Evolutionary conservation across 176 grass and related monocot genomes (phyloP).

Genomic region (barley (Hordeum vulgare)): DNA sequence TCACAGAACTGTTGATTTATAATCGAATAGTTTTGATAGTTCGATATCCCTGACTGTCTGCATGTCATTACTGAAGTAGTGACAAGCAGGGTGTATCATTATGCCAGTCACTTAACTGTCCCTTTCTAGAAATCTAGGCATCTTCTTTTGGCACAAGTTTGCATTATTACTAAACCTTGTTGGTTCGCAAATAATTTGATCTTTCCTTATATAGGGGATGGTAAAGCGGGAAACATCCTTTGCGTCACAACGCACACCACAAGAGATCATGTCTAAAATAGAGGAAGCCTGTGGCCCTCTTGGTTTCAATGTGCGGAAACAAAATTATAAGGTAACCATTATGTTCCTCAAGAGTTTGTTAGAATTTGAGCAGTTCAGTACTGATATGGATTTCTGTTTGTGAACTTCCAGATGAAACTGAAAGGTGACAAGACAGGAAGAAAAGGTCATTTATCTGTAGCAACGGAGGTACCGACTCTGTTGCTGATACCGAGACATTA

Average conservation of each 20-base stretch:
- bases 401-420: slow-evolving; percentile 68
- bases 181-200: slow-evolving; percentile 8
- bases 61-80: background rate
- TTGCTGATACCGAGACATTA: background rate
- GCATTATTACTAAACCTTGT: background rate
- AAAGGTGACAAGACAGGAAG: slow-evolving; percentile 95
- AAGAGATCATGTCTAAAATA: slow-evolving; percentile 95
- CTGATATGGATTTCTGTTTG: background rate
- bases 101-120: background rate
- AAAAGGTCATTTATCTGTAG: slow-evolving; percentile 91
- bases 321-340: slow-evolving; percentile 84
- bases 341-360: background rate
- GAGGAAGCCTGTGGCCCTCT: slow-evolving; percentile 86
- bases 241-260: slow-evolving; percentile 69
- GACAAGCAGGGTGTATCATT: background rate
- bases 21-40: background rate
- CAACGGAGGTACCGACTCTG: slow-evolving; percentile 52
- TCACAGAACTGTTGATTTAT: background rate
- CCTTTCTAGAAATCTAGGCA: background rate
- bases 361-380: background rate
- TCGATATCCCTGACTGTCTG: background rate
- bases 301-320: slow-evolving; percentile 95
- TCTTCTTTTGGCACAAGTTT: background rate
- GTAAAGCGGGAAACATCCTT: slow-evolving; percentile 84
- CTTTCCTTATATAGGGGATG: slow-evolving; percentile 39